A percentile compares a stretch with the other conserved stretches of the same genome.
phyloP scores from a whole-genome alignment of 2,329 filamentous ascomycete genomes.

The Davidsoniella eucalypti region DNA sequence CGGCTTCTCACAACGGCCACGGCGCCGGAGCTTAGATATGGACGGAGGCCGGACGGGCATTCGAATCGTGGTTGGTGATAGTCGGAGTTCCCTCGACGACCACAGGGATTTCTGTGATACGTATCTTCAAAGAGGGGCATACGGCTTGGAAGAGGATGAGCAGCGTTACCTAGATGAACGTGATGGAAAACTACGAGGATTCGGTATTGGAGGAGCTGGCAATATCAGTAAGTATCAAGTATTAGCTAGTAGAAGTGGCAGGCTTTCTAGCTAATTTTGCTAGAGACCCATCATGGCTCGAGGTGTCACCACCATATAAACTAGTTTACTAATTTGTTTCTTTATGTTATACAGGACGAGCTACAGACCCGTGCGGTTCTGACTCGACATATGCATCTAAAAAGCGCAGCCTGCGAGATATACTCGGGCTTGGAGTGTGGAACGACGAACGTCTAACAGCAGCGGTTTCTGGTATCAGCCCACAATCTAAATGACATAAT shows the following conservation, averaged over 20 bases:
- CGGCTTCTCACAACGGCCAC: no score
- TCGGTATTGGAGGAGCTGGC: conserved; percentile 24
- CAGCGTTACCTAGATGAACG: conserved; percentile 6
- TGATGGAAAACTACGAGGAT: conserved; percentile 21
- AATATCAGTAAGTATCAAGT: conserved; percentile 22
- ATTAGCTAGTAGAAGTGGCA: no score
- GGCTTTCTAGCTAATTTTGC: no score
- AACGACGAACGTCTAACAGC: conserved; percentile 1
- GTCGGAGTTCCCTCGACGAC: no score
- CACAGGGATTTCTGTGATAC: no score
- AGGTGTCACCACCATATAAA: neutral
- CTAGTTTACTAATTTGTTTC: no score
- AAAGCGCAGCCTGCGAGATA: conserved; percentile 7
- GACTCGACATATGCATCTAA: neutral
- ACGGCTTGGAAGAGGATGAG: conserved; percentile 12
- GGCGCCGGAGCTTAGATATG: no score
- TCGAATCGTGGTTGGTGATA: no score
- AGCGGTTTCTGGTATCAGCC: neutral
- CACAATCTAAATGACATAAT: neutral
- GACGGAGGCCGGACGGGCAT: no score
- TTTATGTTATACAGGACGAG: conserved; percentile 13
- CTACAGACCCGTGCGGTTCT: conserved; percentile 16
- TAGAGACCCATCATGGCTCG: neutral
- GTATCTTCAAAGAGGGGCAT: no score
- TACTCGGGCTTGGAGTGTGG: conserved; percentile 6